Percentiles rank a stretch among this genome's conserved stretches.
Conservation (phyloP, 345 rosid species). For the Populus nigra region DNA sequence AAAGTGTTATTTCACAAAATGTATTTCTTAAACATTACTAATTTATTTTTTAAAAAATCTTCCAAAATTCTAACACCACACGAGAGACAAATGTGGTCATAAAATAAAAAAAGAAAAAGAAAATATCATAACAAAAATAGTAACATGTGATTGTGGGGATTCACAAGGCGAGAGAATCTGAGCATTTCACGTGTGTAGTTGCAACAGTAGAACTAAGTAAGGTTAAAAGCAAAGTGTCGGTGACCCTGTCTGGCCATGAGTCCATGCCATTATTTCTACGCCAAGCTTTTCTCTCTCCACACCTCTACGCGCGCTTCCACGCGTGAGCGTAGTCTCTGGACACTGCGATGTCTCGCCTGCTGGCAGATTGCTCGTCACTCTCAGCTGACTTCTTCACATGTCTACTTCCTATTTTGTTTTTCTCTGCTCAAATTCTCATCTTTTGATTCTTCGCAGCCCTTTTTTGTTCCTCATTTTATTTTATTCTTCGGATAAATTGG, state of each 20-base stretch:
- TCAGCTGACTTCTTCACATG: conserved; percentile 16
- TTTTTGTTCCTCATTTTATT: neutral
- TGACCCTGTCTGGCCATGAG: neutral
- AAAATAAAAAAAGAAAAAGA: too few species aligned
- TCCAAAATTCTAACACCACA: too few species aligned
- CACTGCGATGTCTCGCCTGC: conserved; percentile 40
- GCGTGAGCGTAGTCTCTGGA: neutral
- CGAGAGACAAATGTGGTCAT: too few species aligned
- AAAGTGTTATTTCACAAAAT: too few species aligned
- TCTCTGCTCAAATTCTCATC: neutral
- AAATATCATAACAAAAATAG: neutral
- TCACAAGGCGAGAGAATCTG: neutral
- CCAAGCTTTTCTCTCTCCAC: neutral
- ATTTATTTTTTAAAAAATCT: too few species aligned
- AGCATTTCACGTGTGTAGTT: neutral
- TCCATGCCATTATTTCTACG: conserved; percentile 28
- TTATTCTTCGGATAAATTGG: too few species aligned
- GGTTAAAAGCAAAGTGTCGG: conserved; percentile 26
- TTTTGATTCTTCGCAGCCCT: neutral
- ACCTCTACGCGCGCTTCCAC: conserved; percentile 7
- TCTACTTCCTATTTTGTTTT: neutral
- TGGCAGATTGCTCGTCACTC: conserved; percentile 43
- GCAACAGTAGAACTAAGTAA: too few species aligned
- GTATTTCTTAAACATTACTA: too few species aligned
- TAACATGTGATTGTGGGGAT: neutral